phyloP scores from a whole-genome alignment of 2,329 filamentous ascomycete genomes.

The Cercospora zeae-maydis region DNA sequence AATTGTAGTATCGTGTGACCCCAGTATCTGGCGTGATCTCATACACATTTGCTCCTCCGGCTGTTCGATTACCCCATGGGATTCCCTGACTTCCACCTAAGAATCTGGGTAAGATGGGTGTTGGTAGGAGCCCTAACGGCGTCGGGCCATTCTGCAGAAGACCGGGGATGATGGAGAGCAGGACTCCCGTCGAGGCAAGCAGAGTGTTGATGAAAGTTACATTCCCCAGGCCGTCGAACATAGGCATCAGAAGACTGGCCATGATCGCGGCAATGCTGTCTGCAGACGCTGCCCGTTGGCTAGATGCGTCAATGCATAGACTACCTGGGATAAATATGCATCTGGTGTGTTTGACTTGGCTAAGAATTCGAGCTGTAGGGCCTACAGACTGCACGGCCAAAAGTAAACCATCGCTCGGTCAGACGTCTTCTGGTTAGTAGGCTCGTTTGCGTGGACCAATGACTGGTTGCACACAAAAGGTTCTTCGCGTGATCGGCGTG shows the following conservation, averaged over 20 bases:
- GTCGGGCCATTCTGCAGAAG: background rate
- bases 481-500: background rate
- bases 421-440: background rate
- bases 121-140: conserved; percentile 9
- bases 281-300: background rate
- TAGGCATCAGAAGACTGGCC: conserved; percentile 11
- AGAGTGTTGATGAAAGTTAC: conserved; percentile 23
- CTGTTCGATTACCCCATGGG: conserved; percentile 32
- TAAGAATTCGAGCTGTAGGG: background rate
- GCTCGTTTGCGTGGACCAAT: background rate
- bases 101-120: conserved; percentile 16
- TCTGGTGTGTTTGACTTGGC: background rate
- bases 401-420: background rate
- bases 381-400: background rate
- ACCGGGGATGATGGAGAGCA: conserved; percentile 16
- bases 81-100: conserved; percentile 22
- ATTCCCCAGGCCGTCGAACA: conserved; percentile 17
- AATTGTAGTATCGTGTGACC: conserved; percentile 29
- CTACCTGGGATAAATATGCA: background rate
- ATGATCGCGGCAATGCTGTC: background rate
- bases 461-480: background rate
- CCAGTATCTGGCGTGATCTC: conserved; percentile 27
- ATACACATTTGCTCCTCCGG: conserved; percentile 28
- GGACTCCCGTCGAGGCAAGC: conserved; percentile 17
- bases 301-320: background rate